phyloP scores from a whole-genome alignment of 345 rosid genomes.

The Ceriops tagal region DNA sequence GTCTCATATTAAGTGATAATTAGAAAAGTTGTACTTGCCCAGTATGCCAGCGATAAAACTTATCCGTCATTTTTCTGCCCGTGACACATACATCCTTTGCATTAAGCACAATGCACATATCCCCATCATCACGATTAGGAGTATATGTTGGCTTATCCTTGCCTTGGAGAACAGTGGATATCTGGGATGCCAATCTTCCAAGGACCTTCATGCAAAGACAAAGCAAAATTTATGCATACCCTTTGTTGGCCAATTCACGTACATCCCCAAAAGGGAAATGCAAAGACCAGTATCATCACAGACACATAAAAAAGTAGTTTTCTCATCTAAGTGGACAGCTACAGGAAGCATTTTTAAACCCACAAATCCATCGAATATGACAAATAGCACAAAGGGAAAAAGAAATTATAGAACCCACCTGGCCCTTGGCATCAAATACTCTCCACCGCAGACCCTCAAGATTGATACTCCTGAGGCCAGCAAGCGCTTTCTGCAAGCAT shows the following conservation, averaged over 20 bases:
- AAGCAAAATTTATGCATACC: background rate
- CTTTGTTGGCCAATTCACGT: background rate
- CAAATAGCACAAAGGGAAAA: background rate
- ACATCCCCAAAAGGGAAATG: background rate
- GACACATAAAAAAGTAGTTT: background rate
- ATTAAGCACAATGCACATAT: conserved; percentile 93
- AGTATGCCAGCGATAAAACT: conserved; percentile 88
- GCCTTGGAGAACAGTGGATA: conserved; percentile 88
- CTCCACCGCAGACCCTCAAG: conserved; percentile 94
- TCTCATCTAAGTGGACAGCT: background rate
- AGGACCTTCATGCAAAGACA: conserved; percentile 52
- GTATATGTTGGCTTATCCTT: conserved; percentile 94
- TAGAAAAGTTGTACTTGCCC: conserved; percentile 52
- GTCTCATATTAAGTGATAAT: background rate
- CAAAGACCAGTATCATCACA: background rate
- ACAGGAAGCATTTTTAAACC: background rate
- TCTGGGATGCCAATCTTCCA: conserved; percentile 93
- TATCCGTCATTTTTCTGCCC: conserved; percentile 88
- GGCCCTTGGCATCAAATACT: conserved; percentile 98
- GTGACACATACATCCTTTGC: conserved; percentile 86
- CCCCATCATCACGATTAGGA: conserved; percentile 90
- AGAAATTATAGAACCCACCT: conserved; percentile 40
- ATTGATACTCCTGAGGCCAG: conserved; percentile 84
- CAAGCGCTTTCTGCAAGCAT: conserved; percentile 78
- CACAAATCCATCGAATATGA: background rate